Base-by-base conservation (phyloP, 768 basidiomycete genomes). In the Mycena chlorophos region DNA sequence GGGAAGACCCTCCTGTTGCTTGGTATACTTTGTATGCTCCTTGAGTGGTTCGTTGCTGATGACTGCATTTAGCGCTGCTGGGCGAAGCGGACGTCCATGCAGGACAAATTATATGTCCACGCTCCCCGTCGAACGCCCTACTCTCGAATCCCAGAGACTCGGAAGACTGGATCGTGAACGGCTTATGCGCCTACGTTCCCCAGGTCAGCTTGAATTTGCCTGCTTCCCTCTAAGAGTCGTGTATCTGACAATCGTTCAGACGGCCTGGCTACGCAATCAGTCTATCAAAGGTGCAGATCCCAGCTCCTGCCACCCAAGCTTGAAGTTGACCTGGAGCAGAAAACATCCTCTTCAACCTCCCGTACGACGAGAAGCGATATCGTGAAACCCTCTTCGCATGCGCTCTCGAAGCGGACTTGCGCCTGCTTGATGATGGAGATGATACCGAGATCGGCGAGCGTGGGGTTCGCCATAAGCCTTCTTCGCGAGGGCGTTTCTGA, bases 311-410 rank as follows among this genome's bases (percentile, higher is more conserved):
- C 4, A 25, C 45, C 22, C 6, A 26, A 23, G 23, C 22, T 25
- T 13, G 45, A 28, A 46, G 6, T 22, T 20, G 20, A 25, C 22
- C 25, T 20, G 12, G 5, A 23, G 14, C 53, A 76, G 67, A 75
- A 13, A 91, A 91, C 60, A 92, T 94, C 59, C 68, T 94, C 16
- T 94, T 94, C 72, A 85, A 83, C 55, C 73, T 90, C 19, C 91
- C 91, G 0, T 87, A 76, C 58, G 79, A 88, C 43, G 82, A 81
- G 63, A 74, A 85, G 43, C 79, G 94, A 6, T 95, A 95, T 64
- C 74, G 81, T 52, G 79, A 79, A 63, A 93, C 91, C 12, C 73
- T 52, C 20, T 19, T 64, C 62, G 68, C 61, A 20, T 84, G 83
- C 56, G 81, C 83, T 1, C 71, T 85, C 16, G 66, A 76, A 13